A percentile compares a stretch with the other conserved stretches of the same genome.
phyloP scores from a whole-genome alignment of 1,284 basidiomycete genomes.

The Puccinia hordei region DNA sequence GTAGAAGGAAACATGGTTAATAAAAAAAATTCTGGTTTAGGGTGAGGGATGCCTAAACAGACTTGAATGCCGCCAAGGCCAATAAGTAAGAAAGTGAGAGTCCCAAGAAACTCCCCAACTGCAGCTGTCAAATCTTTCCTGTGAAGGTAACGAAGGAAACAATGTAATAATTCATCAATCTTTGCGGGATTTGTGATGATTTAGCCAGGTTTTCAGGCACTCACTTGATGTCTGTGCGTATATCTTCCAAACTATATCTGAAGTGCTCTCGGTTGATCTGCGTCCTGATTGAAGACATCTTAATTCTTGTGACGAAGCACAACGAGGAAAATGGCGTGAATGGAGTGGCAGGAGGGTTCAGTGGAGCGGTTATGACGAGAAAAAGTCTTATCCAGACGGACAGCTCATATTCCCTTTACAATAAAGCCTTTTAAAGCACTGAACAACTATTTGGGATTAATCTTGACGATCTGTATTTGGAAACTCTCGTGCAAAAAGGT shows the following conservation, averaged over 20 bases:
- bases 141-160: background rate
- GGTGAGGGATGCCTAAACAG: background rate
- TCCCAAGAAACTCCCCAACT: conserved; percentile 48
- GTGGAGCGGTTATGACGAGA: background rate
- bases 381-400: background rate
- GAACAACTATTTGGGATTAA: background rate
- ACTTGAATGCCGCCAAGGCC: conserved; percentile 51
- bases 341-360: background rate
- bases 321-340: background rate
- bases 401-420: background rate
- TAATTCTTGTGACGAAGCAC: conserved; percentile 2
- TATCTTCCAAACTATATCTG: conserved; percentile 10
- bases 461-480: conserved; percentile 6
- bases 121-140: conserved; percentile 48
- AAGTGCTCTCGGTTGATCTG: conserved; percentile 31
- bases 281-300: conserved; percentile 36
- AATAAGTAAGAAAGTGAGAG: conserved; percentile 41
- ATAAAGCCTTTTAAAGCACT: conserved; percentile 13
- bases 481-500: background rate
- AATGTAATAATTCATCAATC: background rate
- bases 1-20: background rate
- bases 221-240: conserved; percentile 31
- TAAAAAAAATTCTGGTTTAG: background rate
- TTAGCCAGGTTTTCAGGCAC: background rate
- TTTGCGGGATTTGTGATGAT: background rate